A percentile compares a stretch with the other conserved stretches of the same genome.
Evolutionary conservation across 148 eudicot species (phyloP).

Genomic region (Vaccinium darrowii): DNA sequence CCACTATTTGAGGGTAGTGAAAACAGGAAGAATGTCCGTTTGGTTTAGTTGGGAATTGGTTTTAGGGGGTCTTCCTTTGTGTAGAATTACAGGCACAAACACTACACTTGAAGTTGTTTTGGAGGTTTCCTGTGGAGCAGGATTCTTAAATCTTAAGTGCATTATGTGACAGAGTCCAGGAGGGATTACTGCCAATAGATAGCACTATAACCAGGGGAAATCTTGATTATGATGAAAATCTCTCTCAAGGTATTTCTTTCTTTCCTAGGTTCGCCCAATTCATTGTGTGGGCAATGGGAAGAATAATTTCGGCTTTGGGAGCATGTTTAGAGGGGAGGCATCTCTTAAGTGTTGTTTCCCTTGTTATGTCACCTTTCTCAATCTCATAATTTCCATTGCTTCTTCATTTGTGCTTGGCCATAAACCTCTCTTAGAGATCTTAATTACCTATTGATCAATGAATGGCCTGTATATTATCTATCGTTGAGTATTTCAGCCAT

Average conservation of each 20-base stretch:
- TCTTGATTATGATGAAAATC: background rate
- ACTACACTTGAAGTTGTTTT: conserved; percentile 1
- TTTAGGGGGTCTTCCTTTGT: background rate
- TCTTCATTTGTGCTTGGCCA: background rate
- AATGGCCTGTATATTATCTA: background rate
- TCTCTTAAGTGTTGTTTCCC: background rate
- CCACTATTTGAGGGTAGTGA: background rate
- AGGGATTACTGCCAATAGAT: background rate
- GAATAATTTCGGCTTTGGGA: background rate
- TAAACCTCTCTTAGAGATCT: background rate
- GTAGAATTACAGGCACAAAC: background rate
- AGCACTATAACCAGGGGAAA: background rate
- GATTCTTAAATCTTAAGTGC: background rate
- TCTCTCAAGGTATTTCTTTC: background rate
- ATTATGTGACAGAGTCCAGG: background rate
- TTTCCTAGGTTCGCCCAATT: background rate
- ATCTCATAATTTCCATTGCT: background rate
- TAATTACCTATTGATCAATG: background rate
- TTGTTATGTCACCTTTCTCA: background rate
- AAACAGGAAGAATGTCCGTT: background rate
- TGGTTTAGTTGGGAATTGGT: background rate
- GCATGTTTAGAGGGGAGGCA: background rate
- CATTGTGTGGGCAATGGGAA: background rate
- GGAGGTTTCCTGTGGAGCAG: background rate
- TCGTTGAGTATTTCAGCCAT: background rate